A percentile compares a stretch with the other conserved stretches of the same genome.
Evolutionary conservation across 768 basidiomycete genomes (phyloP).

Genomic region (Hypholoma sublateritium): DNA sequence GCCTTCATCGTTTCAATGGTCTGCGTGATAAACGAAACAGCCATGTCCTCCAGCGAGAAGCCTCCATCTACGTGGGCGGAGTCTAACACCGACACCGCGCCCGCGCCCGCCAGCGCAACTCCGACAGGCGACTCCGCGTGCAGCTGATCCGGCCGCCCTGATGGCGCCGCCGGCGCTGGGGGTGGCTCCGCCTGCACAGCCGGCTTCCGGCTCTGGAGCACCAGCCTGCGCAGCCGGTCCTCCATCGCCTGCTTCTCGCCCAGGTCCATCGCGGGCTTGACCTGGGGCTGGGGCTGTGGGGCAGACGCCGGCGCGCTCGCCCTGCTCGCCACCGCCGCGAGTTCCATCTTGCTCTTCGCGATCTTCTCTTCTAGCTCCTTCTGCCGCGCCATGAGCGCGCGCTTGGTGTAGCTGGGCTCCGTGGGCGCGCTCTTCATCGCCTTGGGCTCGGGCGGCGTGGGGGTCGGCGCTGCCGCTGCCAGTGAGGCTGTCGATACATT

Average conservation of each 20-base stretch:
- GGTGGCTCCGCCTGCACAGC: constrained; percentile 1
- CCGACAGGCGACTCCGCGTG: not conserved
- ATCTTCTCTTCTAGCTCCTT: constrained; percentile 47
- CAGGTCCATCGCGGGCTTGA: constrained; percentile 13
- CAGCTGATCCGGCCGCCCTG: not conserved
- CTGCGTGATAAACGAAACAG: constrained; percentile 57
- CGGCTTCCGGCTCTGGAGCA: constrained; percentile 37
- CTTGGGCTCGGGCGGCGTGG: constrained; percentile 34
- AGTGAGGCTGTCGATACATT: not conserved
- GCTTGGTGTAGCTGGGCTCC: constrained; percentile 37
- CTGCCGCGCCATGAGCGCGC: constrained; percentile 38
- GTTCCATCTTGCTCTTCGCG: constrained; percentile 35
- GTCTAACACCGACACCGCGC: no score
- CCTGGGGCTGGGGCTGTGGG: not conserved
- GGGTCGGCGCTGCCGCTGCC: constrained; percentile 10
- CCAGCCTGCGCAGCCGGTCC: constrained; percentile 36
- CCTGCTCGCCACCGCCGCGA: constrained; percentile 18
- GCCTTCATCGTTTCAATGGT: constrained; percentile 47
- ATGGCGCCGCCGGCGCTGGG: not conserved
- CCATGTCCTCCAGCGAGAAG: constrained; percentile 51
- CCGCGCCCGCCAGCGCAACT: constrained; percentile 14
- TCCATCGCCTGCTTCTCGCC: constrained; percentile 40
- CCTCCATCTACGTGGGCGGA: no score
- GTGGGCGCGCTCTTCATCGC: constrained; percentile 38
- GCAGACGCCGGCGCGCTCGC: not conserved